Percentiles rank a stretch among this genome's conserved stretches.
These are phyloP conservation scores for Tylopilus sp. DNA, from an alignment of 768 basidiomycete species.

Conservation along the genomic window DNA sequence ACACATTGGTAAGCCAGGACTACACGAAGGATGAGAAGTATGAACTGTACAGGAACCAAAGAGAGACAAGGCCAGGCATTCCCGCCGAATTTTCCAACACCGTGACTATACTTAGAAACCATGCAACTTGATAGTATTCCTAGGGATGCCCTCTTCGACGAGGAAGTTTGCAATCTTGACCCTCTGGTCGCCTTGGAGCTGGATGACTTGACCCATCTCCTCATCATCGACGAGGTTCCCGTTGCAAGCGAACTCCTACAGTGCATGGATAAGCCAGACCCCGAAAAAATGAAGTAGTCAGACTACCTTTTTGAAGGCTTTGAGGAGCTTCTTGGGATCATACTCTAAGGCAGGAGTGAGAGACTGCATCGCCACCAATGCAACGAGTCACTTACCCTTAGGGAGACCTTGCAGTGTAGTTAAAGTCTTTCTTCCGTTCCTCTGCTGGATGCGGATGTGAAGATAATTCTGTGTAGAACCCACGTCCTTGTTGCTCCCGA, in stretches of 20 bases:
- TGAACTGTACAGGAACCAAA: conserved; percentile 10
- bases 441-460: conserved; percentile 97
- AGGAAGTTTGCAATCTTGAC: conserved; percentile 88
- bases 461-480: conserved; percentile 82
- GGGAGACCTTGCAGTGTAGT: conserved; percentile 96
- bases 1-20: conserved; percentile 16
- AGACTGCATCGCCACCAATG: conserved; percentile 11
- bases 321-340: conserved; percentile 96
- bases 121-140: conserved; percentile 79
- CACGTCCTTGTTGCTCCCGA: conserved; percentile 69
- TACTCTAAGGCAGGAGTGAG: conserved; percentile 61
- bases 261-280: conserved; percentile 5
- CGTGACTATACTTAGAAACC: conserved; percentile 73
- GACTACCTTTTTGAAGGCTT: conserved; percentile 95
- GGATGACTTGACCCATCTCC: conserved; percentile 95
- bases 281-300: background rate
- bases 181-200: conserved; percentile 98
- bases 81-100: background rate
- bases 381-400: conserved; percentile 54
- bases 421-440: conserved; percentile 98
- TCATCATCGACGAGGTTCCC: conserved; percentile 95
- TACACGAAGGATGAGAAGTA: conserved; percentile 17
- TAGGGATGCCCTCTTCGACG: conserved; percentile 74
- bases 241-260: conserved; percentile 96
- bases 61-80: conserved; percentile 1